Evolutionary conservation across 2,329 filamentous ascomycete species (phyloP).

Genomic region (Alternaria panax): DNA sequence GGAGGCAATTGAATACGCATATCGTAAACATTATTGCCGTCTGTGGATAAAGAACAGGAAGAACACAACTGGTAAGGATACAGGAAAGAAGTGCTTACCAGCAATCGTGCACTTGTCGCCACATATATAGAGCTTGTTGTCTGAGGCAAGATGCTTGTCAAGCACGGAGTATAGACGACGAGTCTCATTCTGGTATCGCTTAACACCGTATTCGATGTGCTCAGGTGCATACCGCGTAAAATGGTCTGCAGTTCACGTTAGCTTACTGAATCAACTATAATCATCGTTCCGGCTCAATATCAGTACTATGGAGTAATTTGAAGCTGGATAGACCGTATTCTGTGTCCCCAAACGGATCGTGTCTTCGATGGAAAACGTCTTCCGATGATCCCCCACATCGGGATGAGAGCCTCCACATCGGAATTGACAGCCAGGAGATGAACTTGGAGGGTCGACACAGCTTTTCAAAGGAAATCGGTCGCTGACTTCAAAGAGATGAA

Average conservation of each 20-base stretch:
- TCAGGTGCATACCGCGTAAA: constrained; percentile 84
- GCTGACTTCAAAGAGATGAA: background rate
- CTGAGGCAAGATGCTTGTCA: constrained; percentile 70
- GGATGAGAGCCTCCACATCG: background rate
- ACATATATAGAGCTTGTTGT: constrained; percentile 60
- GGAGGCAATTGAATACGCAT: background rate
- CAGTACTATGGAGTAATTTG: background rate
- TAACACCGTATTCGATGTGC: constrained; percentile 81
- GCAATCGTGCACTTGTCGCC: constrained; percentile 70
- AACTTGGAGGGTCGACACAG: background rate
- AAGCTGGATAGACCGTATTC: background rate
- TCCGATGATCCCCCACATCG: background rate
- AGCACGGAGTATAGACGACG: constrained; percentile 81
- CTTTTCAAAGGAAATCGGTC: background rate
- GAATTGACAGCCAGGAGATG: background rate
- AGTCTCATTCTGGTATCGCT: constrained; percentile 83
- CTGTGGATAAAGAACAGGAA: background rate
- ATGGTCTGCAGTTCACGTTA: constrained; percentile 64
- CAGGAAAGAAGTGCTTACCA: constrained; percentile 22
- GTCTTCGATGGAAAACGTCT: background rate
- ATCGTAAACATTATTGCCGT: background rate
- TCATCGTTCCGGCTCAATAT: background rate
- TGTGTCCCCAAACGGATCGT: background rate
- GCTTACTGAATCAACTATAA: background rate
- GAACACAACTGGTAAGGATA: background rate